These are phyloP conservation scores for Botrytis medusae DNA, from an alignment of 2,329 filamentous ascomycete species.

Conservation along the genomic window DNA sequence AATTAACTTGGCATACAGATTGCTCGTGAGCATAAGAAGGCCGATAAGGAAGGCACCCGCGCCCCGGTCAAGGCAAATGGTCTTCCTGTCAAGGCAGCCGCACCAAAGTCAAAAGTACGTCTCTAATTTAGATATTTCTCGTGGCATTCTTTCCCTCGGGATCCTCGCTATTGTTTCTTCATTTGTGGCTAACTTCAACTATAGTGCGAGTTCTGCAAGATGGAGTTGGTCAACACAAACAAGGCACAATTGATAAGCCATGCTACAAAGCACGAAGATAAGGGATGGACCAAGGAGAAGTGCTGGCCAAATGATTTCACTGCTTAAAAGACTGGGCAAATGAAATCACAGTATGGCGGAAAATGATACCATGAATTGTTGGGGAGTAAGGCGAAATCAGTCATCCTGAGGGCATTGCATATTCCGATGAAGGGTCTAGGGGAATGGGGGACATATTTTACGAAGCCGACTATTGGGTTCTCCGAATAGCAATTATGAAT, in stretches of 20 bases:
- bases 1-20: slow-evolving; percentile 40
- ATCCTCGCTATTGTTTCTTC: too few relatives aligned
- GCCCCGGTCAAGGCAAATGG: slow-evolving; percentile 55
- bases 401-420: slow-evolving; percentile 14
- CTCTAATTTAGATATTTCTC: background rate
- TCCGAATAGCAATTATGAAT: slow-evolving; percentile 11
- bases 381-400: slow-evolving; percentile 17
- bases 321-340: background rate
- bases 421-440: slow-evolving; percentile 11
- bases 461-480: background rate
- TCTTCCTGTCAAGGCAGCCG: slow-evolving; percentile 53
- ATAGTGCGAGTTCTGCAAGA: slow-evolving; percentile 52
- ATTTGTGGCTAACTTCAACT: background rate
- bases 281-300: slow-evolving; percentile 56
- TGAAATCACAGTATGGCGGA: background rate
- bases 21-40: slow-evolving; percentile 56
- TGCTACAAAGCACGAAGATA: slow-evolving; percentile 51
- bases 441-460: background rate
- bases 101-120: slow-evolving; percentile 51
- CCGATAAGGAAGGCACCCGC: slow-evolving; percentile 54
- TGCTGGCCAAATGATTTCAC: slow-evolving; percentile 55
- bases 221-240: slow-evolving; percentile 53
- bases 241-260: slow-evolving; percentile 53
- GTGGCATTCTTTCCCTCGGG: background rate
- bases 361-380: slow-evolving; percentile 19